A percentile compares a stretch with the other conserved stretches of the same genome.
These are phyloP conservation scores for Claviceps cyperi DNA, from an alignment of 2,329 filamentous ascomycete species.

Conservation along the genomic window DNA sequence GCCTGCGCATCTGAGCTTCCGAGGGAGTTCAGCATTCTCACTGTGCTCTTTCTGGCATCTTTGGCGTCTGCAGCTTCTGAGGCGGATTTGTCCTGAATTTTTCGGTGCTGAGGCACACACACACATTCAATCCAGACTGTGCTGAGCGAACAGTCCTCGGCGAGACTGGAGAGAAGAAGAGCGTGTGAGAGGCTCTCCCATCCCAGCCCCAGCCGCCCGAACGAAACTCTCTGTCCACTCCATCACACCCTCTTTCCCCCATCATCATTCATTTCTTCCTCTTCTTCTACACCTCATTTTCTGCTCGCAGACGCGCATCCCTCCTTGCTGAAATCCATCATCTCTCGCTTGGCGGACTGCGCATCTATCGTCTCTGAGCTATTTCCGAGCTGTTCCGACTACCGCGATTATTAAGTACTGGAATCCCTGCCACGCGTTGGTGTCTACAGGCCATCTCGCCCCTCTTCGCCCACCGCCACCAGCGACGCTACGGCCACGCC, in stretches of 20 bases:
- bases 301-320: conserved; percentile 2
- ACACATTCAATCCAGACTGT: neutral
- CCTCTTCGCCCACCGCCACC: conserved; percentile 10
- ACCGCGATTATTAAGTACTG: conserved; percentile 4
- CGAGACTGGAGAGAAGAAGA: neutral
- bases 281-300: neutral
- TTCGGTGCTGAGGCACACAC: conserved; percentile 5
- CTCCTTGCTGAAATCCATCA: neutral
- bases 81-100: neutral
- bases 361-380: conserved; percentile 3
- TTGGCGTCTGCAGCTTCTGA: neutral
- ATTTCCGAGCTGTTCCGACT: conserved; percentile 5
- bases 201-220: conserved; percentile 9
- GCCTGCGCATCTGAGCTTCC: neutral
- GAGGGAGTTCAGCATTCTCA: neutral
- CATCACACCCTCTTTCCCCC: conserved; percentile 5
- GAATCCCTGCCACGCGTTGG: conserved; percentile 7
- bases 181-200: conserved; percentile 2
- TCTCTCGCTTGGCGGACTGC: conserved; percentile 2
- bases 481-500: conserved; percentile 15
- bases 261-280: conserved; percentile 5
- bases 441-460: conserved; percentile 6
- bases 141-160: neutral
- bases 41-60: neutral
- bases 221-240: conserved; percentile 6